A percentile compares a stretch with the other conserved stretches of the same genome.
Evolutionary conservation across 768 basidiomycete genomes (phyloP).

Genomic region (Naganishia friedmannii): DNA sequence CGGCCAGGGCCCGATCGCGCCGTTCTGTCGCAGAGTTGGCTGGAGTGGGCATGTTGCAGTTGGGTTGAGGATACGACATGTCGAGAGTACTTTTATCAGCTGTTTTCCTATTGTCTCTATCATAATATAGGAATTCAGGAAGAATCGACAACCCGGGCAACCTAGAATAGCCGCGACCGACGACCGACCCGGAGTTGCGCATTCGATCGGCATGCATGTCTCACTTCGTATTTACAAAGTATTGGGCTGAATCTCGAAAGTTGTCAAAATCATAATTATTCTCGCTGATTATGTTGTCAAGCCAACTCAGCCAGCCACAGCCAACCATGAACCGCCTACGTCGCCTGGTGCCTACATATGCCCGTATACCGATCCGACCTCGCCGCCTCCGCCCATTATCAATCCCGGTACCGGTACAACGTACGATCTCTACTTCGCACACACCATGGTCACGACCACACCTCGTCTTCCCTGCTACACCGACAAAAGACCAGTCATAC

Average conservation of each 20-base stretch:
- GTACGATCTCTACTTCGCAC: background rate
- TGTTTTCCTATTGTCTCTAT: background rate
- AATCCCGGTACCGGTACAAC: background rate
- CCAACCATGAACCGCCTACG: background rate
- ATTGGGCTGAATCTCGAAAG: too few species aligned
- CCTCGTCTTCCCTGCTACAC: background rate
- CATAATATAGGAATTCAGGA: too few species aligned
- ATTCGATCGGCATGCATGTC: background rate
- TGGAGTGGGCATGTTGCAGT: background rate
- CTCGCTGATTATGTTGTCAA: background rate
- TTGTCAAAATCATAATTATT: too few species aligned
- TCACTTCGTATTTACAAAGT: background rate
- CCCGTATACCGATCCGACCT: background rate
- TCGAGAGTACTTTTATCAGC: background rate
- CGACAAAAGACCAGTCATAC: slow-evolving; percentile 21
- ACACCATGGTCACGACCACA: background rate
- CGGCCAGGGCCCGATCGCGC: slow-evolving; percentile 4
- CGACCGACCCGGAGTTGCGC: too few species aligned
- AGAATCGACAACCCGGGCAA: too few species aligned
- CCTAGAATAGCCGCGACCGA: too few species aligned
- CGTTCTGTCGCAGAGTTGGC: background rate
- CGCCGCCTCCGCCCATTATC: background rate
- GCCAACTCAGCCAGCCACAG: background rate
- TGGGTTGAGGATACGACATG: background rate
- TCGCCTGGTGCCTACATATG: background rate